Evolutionary conservation across 2,329 filamentous ascomycete genomes (phyloP), one percentile per base, ranked within the genome.

Genomic region (Neofusicoccum cordaticola): DNA sequence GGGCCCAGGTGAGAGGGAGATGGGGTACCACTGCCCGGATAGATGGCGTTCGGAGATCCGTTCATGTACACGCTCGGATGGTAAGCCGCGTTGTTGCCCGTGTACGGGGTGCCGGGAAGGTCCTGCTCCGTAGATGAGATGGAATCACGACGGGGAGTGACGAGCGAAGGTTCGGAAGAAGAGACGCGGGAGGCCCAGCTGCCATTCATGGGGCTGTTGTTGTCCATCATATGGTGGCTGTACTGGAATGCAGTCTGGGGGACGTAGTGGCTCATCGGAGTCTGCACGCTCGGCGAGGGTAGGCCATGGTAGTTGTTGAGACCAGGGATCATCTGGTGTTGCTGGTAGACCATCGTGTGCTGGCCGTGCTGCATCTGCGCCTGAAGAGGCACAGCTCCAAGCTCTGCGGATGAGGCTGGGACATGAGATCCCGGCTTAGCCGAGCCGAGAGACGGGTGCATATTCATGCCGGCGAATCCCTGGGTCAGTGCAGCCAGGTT

Each of bases 121-220:
- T 83, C 81, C 65, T 83, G 81, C 77, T 83, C 82, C 69, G 82
- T 83, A 39, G 82, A 83, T 4, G 82, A 84, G 67, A 82, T 75
- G 7, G 82, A 83, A 68, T 82, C 81, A 53, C 82, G 81, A 42
- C 82, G 81, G 56, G 81, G 81, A 17, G 81, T 83, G 76, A 83
- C 80, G 58, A 84, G 75, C 8, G 81, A 79, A 4, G 82, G 82
- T 35, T 82, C 81, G 8, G 75, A 78, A 17, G 78, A 81, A 4
- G 80, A 77, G 66, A 80, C 77, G 47, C 78, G 77, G 37, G 74
- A 73, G 15, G 81, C 77, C 82, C 81, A 83, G 67, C 74, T 77
- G 13, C 78, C 72, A 41, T 72, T 80, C 69, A 83, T 74, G 6
- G 81, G 80, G 71, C 77, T 81, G 62, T 78, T 74, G 68, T 82